Conservation (phyloP, 352 stramenopile genomes). For the Globisporangium cylindrosporum region DNA sequence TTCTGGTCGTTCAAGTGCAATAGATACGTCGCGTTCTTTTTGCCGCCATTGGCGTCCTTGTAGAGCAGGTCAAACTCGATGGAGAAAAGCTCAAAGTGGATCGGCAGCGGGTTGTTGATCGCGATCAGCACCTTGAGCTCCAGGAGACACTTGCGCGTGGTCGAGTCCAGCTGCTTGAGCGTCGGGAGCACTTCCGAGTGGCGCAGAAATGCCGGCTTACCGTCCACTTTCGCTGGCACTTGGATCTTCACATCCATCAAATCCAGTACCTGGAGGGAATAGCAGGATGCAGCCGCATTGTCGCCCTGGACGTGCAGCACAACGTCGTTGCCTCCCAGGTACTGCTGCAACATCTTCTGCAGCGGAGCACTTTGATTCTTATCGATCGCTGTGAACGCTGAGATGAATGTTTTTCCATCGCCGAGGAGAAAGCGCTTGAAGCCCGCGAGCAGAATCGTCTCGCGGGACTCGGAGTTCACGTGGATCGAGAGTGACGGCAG, state of each 20-base stretch:
- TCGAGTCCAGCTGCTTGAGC: slow-evolving; percentile 77
- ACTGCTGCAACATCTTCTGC: slow-evolving; percentile 66
- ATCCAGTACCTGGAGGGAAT: slow-evolving; percentile 67
- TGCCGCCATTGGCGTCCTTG: slow-evolving; percentile 25
- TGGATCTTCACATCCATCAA: slow-evolving; percentile 57
- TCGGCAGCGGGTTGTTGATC: slow-evolving; percentile 79
- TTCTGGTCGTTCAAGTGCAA: slow-evolving; percentile 48
- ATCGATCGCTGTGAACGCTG: slow-evolving; percentile 63
- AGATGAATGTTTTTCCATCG: slow-evolving; percentile 72
- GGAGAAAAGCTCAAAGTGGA: slow-evolving; percentile 67
- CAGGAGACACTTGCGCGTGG: slow-evolving; percentile 64
- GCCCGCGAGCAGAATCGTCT: slow-evolving; percentile 59
- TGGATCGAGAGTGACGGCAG: slow-evolving; percentile 62
- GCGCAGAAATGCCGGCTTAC: slow-evolving; percentile 63
- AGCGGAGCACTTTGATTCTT: slow-evolving; percentile 64
- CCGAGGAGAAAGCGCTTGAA: slow-evolving; percentile 75
- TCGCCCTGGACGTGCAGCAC: slow-evolving; percentile 50
- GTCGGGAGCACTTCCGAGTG: slow-evolving; percentile 53
- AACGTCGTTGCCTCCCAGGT: slow-evolving; percentile 62
- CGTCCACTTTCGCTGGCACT: slow-evolving; percentile 68
- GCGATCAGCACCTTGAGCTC: slow-evolving; percentile 66
- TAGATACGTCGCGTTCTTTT: slow-evolving; percentile 32
- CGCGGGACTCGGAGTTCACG: slow-evolving; percentile 31
- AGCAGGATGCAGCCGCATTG: slow-evolving; percentile 51
- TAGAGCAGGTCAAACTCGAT: slow-evolving; percentile 75